Base-by-base conservation (phyloP, 495 filamentous ascomycete species). In the Talaromyces nanjingensis region DNA sequence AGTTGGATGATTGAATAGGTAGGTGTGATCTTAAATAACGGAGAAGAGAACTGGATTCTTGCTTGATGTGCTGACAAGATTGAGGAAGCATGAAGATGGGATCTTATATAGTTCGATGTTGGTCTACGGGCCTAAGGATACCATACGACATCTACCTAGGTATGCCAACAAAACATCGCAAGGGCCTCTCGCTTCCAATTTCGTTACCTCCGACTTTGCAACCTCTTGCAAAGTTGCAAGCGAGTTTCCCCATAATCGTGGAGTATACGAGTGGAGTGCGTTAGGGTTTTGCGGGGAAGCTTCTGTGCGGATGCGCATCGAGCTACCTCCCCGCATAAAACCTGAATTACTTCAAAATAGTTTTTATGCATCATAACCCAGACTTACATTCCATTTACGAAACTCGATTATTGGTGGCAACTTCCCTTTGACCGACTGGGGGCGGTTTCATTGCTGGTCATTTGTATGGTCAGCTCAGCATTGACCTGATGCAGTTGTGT, bases 1-100 rank as follows among this genome's bases (percentile, higher is more conserved):
- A 54, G 59, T 54, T 6, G 18, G 24, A 54, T 9, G 18, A 14
- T 54, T 63, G 67, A 65, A 33, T 59, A 59, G 27, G 27, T 27
- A 27, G 33, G 29, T 34, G 22, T 27, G 7, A 18, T 8, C 11
- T 57, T 27, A 9, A 14, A n/a, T 59, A 34, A 59, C 4, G n/a
- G 6, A 34, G 12, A 59, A 33, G 31, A 29, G 14, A 59, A 14
- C 14, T 34, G n/a, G 9, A 25, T 31, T 12, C 9, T 59, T 33
- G 55, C 49, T 54, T 54, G 49, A 54, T 54, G 49, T 7, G 49
- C 49, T 54, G 49, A 25, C 49, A 24, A 54, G 49, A 18, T 54
- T 11, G 18, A 54, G 18, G 6, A 9, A 24, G 49, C 49, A 18
- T 25, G 49, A 54, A 22, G 49, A 54, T 3, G 49, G 18, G 49